Conservation (phyloP, 768 basidiomycete species). For the Glaciozyma martinii region DNA sequence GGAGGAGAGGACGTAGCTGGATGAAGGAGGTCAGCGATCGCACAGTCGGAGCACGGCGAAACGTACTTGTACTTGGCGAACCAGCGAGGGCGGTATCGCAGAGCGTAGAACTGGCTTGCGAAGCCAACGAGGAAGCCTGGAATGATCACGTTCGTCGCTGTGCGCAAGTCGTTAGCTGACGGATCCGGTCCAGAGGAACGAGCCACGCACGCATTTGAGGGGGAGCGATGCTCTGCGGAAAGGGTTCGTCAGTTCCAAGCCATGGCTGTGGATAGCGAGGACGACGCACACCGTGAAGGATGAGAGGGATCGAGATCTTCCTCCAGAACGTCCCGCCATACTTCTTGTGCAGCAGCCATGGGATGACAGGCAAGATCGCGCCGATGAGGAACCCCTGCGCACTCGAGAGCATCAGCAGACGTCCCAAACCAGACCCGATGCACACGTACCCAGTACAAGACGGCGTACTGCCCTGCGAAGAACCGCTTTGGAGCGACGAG, state of each 20-base stretch:
- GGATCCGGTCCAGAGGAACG: no score
- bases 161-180: not conserved
- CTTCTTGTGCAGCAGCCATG: constrained; percentile 30
- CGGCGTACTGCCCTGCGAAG: constrained; percentile 35
- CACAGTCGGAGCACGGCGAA: no score
- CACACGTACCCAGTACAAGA: constrained; percentile 26
- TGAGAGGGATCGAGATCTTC: constrained; percentile 30
- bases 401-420: not conserved
- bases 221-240: constrained; percentile 20
- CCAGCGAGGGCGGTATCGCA: constrained; percentile 29
- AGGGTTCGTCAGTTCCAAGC: not conserved
- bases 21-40: not conserved
- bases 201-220: constrained; percentile 19
- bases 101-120: constrained; percentile 30
- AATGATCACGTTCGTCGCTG: constrained; percentile 33
- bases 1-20: constrained; percentile 28
- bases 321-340: constrained; percentile 24
- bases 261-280: not conserved
- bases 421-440: no score
- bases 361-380: constrained; percentile 32
- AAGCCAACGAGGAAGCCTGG: constrained; percentile 32
- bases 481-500: constrained; percentile 32
- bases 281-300: constrained; percentile 30
- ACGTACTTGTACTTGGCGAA: constrained; percentile 24
- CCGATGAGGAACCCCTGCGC: constrained; percentile 32